Percentiles rank a stretch among this genome's conserved stretches.
These are phyloP conservation scores for Cyclotella atomus DNA, from an alignment of 108 stramenopile genomes.

Conservation along the genomic window DNA sequence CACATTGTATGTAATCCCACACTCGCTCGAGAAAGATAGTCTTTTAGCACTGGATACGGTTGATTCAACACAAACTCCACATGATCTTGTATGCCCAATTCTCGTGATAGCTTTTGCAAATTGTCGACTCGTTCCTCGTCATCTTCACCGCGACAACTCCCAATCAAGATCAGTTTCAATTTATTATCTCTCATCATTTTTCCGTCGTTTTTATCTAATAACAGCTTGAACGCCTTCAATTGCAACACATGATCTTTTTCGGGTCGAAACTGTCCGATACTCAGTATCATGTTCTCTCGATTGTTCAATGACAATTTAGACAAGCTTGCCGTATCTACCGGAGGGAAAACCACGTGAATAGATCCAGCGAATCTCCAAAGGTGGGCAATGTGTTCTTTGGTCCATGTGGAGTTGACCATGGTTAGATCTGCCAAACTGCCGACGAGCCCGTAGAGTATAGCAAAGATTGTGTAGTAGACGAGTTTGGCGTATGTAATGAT, in stretches of 20 bases:
- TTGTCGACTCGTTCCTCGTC: slow-evolving; percentile 78
- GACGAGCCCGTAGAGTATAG: slow-evolving; percentile 73
- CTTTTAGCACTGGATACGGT: slow-evolving; percentile 82
- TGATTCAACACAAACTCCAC: slow-evolving; percentile 93
- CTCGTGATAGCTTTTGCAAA: slow-evolving; percentile 57
- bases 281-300: slow-evolving; percentile 71
- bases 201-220: slow-evolving; percentile 33
- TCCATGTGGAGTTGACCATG: slow-evolving; percentile 98
- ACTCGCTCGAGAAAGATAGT: slow-evolving; percentile 70
- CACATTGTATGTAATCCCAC: slow-evolving; percentile 99
- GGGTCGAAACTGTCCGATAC: slow-evolving; percentile 98
- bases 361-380: slow-evolving; percentile 64
- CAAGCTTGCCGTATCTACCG: slow-evolving; percentile 79
- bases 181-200: slow-evolving; percentile 23
- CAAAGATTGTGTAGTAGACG: slow-evolving; percentile 90
- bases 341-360: slow-evolving; percentile 86
- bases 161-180: slow-evolving; percentile 87
- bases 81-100: slow-evolving; percentile 59
- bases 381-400: slow-evolving; percentile 79
- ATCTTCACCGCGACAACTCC: slow-evolving; percentile 88
- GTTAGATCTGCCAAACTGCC: slow-evolving; percentile 85
- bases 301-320: slow-evolving; percentile 27
- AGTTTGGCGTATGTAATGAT: slow-evolving; percentile 78
- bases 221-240: slow-evolving; percentile 62
- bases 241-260: slow-evolving; percentile 97